Base-by-base conservation (phyloP, 257 asterid species). In the Penstemon newberryi region DNA sequence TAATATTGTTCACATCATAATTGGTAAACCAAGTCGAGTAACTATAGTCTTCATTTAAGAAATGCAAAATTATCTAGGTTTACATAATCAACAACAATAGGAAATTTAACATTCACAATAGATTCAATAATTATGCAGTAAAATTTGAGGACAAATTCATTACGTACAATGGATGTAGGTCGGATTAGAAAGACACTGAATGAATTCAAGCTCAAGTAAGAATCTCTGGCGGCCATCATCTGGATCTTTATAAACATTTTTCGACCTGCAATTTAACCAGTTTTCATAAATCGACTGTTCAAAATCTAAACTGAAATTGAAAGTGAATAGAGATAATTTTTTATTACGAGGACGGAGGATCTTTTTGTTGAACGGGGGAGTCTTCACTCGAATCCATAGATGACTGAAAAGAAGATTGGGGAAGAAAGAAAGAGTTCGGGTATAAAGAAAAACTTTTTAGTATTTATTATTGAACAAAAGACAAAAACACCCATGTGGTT, bases 221-320 rank as follows among this genome's bases (percentile, higher is more conserved):
- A 94, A 89, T 38, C 97, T 89, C 67, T 91, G 96, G 51, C 93
- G 95, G 55, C 99, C 97, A 79, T 91, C 97, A 77, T 94, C 97
- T 44, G 93, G 91, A 76, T 94, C 97, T 77, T 89, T 86, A 39
- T 89, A 94, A 12, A 74, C 60, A 10, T 57, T 76, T 69, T 78
- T 81, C 25, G 77, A 74, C 68, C 96, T 90, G 87, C 75, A 80
- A 63, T 25, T 51, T 4, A 0, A 46, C n/a, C 18, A 2, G 61
- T 54, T 37, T 37, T 52, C 62, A 55, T 51, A 40, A 65, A 33
- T 9, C 49, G 43, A 6, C 71, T 52, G 25, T 56, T 43, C 11
- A 56, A 6, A 55, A 67, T 13, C 33, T 19, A 3, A 67, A 41
- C 47, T 7, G 19, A n/a, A 6, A 13, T 38, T 4, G 13, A 8